Percentiles rank a stretch among this genome's conserved stretches.
Conservation (phyloP, 352 stramenopile genomes). For the Peronosclerospora sorghi region DNA sequence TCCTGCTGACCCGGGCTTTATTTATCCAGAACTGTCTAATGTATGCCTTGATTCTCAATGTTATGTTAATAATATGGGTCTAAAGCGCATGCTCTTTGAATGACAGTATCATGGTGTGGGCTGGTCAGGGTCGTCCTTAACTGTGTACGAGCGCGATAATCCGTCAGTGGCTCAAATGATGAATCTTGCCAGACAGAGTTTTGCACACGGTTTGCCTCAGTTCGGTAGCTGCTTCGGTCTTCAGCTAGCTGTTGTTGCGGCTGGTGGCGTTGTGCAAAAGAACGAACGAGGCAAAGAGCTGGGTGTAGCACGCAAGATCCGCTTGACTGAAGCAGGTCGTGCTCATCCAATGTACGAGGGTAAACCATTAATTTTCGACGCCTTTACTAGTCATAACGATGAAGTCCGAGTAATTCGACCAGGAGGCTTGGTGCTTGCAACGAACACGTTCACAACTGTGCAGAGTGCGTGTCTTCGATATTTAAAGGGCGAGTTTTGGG, state of each 20-base stretch:
- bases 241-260: constrained; percentile 45
- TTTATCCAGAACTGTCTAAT: constrained; percentile 36
- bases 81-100: neutral
- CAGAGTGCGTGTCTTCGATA: constrained; percentile 46
- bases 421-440: constrained; percentile 36
- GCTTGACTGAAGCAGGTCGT: constrained; percentile 36
- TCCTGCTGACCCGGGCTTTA: constrained; percentile 43
- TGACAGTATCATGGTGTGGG: constrained; percentile 55
- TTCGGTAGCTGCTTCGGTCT: constrained; percentile 70
- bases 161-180: constrained; percentile 37
- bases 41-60: constrained; percentile 6
- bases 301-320: constrained; percentile 57
- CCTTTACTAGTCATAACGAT: constrained; percentile 71
- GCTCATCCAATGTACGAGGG: constrained; percentile 67
- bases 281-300: constrained; percentile 61
- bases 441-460: constrained; percentile 48
- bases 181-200: constrained; percentile 26
- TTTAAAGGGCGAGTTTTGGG: constrained; percentile 68
- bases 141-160: constrained; percentile 45
- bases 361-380: constrained; percentile 56
- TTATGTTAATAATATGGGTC: neutral
- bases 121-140: constrained; percentile 68
- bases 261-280: constrained; percentile 43
- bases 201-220: constrained; percentile 47
- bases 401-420: constrained; percentile 48